phyloP scores from a whole-genome alignment of 116 monocot genomes.

The Zostera marina region DNA sequence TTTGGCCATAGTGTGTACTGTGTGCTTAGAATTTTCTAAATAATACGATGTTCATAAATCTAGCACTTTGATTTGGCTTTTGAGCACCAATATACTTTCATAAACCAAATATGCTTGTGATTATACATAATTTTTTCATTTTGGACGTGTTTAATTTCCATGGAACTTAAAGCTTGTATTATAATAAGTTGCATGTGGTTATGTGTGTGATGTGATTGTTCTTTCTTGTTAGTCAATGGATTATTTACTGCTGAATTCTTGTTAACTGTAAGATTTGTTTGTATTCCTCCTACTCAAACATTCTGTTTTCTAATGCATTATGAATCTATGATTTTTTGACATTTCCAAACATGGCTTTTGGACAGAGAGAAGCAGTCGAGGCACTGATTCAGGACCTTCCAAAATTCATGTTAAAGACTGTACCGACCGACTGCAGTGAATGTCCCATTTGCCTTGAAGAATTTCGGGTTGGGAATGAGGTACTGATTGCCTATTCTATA shows the following conservation, averaged over 20 bases:
- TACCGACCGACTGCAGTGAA: slow-evolving; percentile 96
- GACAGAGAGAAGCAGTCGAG: slow-evolving; percentile 96
- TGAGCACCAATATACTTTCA: no score
- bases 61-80: neutral
- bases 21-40: neutral
- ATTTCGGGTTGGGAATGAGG: slow-evolving; percentile 86
- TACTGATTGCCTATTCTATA: slow-evolving; percentile 8
- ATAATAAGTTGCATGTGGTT: no score
- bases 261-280: neutral
- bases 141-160: no score
- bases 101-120: no score
- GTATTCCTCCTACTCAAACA: neutral
- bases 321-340: neutral
- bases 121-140: no score
- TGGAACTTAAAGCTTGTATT: no score
- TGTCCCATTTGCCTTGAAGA: slow-evolving; percentile 99
- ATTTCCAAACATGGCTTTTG: slow-evolving; percentile 1
- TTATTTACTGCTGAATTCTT: neutral
- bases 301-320: neutral
- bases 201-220: neutral
- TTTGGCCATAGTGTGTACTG: neutral
- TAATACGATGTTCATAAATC: neutral
- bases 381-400: slow-evolving; percentile 98
- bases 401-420: slow-evolving; percentile 88
- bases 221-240: neutral